Conservation (phyloP, 768 basidiomycete species). For the Russula compacta region DNA sequence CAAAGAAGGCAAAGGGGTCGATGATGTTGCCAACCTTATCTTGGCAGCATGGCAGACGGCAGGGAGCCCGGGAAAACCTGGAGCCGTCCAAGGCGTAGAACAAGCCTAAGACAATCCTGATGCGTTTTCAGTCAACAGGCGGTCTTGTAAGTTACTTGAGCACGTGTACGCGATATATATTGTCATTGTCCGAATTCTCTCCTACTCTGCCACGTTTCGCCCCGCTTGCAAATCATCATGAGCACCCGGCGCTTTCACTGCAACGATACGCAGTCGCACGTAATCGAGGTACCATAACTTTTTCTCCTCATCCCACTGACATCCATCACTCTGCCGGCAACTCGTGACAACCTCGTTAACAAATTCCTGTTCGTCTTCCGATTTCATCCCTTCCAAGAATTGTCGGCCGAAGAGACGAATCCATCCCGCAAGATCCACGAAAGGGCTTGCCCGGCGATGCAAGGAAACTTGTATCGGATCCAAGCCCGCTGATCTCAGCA, state of each 20-base stretch:
- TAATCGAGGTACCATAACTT: slow-evolving; percentile 13
- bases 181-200: neutral
- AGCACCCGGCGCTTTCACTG: neutral
- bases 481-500: slow-evolving; percentile 5
- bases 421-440: slow-evolving; percentile 12
- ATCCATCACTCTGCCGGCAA: slow-evolving; percentile 5
- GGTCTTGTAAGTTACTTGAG: neutral
- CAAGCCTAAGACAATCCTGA: neutral
- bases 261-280: slow-evolving; percentile 13
- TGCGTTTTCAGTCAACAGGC: neutral
- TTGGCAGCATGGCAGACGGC: slow-evolving; percentile 83
- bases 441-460: slow-evolving; percentile 8
- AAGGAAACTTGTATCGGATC: slow-evolving; percentile 5
- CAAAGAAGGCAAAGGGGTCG: slow-evolving; percentile 66
- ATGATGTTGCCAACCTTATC: slow-evolving; percentile 73
- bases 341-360: slow-evolving; percentile 6
- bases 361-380: slow-evolving; percentile 3
- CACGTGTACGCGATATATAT: neutral
- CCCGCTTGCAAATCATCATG: neutral
- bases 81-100: slow-evolving; percentile 20
- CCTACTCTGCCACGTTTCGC: neutral
- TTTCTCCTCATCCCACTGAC: slow-evolving; percentile 3
- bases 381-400: slow-evolving; percentile 7
- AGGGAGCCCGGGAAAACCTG: slow-evolving; percentile 59
- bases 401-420: slow-evolving; percentile 9